These are phyloP conservation scores for Chaetomium fimeti DNA, from an alignment of 495 filamentous ascomycete genomes.

Conservation along the genomic window DNA sequence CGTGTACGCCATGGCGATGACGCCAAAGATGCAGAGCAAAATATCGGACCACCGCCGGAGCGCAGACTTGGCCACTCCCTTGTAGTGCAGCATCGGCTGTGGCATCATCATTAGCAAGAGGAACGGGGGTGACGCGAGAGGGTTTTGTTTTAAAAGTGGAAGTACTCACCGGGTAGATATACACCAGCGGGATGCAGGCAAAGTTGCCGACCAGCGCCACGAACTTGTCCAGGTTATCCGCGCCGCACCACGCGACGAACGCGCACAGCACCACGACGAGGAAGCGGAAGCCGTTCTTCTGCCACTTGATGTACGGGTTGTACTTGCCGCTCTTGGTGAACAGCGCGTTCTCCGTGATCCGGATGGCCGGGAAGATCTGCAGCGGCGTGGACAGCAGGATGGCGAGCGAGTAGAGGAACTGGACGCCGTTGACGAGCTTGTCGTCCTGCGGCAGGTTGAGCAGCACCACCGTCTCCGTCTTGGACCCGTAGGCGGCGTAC, in stretches of 20 bases:
- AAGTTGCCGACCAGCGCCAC: conserved; percentile 94
- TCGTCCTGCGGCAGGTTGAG: conserved; percentile 95
- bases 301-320: conserved; percentile 95
- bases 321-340: conserved; percentile 85
- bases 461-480: conserved; percentile 92
- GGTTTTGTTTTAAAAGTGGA: too few relatives aligned
- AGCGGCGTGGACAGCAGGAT: conserved; percentile 91
- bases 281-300: conserved; percentile 96
- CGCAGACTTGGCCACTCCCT: conserved; percentile 65
- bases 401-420: conserved; percentile 91
- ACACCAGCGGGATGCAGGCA: conserved; percentile 94
- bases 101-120: conserved; percentile 27
- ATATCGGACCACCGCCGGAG: conserved; percentile 69
- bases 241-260: conserved; percentile 84
- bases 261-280: conserved; percentile 84
- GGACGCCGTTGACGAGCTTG: conserved; percentile 91
- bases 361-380: conserved; percentile 95
- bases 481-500: conserved; percentile 92
- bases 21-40: conserved; percentile 72
- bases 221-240: conserved; percentile 94
- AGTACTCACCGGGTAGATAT: conserved; percentile 86
- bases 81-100: conserved; percentile 85
- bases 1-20: conserved; percentile 85
- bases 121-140: background rate
- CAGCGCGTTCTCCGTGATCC: conserved; percentile 64